Conservation (phyloP, 2,329 filamentous ascomycete species). For the Fusarium sulawesiense region DNA sequence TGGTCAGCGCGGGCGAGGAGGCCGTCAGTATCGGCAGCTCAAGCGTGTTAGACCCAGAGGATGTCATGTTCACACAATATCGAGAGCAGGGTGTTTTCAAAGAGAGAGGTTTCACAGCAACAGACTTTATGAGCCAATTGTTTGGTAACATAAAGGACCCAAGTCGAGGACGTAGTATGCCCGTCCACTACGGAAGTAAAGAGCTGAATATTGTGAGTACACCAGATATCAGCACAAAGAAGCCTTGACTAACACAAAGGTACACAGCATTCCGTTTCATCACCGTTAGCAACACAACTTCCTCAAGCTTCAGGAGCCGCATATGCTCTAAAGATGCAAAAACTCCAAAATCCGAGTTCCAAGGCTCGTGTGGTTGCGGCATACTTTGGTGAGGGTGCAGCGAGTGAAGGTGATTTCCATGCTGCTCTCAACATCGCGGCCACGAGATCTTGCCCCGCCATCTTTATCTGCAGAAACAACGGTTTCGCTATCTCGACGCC, state of each 20-base stretch:
- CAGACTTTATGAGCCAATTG: slow-evolving; percentile 94
- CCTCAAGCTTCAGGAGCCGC: slow-evolving; percentile 89
- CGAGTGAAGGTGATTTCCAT: slow-evolving; percentile 92
- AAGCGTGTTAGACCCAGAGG: slow-evolving; percentile 82
- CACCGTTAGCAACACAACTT: slow-evolving; percentile 87
- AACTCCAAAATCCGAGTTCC: slow-evolving; percentile 74
- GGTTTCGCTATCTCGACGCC: slow-evolving; percentile 92
- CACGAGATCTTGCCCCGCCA: slow-evolving; percentile 84
- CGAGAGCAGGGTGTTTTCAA: slow-evolving; percentile 92
- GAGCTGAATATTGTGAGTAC: slow-evolving; percentile 81
- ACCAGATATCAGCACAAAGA: too few relatives aligned
- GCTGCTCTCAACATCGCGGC: slow-evolving; percentile 91
- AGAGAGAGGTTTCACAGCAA: slow-evolving; percentile 86
- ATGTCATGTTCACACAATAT: slow-evolving; percentile 95
- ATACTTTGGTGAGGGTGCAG: slow-evolving; percentile 92
- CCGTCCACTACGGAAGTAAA: slow-evolving; percentile 91
- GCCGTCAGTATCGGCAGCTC: slow-evolving; percentile 91
- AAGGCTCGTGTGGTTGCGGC: slow-evolving; percentile 78
- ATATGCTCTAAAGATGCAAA: slow-evolving; percentile 87
- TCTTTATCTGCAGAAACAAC: slow-evolving; percentile 94
- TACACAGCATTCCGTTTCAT: slow-evolving; percentile 80
- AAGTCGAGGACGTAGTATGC: slow-evolving; percentile 93
- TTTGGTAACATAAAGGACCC: slow-evolving; percentile 87
- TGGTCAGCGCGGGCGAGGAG: slow-evolving; percentile 95
- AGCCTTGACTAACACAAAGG: slow-evolving; percentile 11